A percentile compares a stretch with the other conserved stretches of the same genome.
Conservation (phyloP, 2,329 filamentous ascomycete genomes). For the Chrysosporium keratinophilum region DNA sequence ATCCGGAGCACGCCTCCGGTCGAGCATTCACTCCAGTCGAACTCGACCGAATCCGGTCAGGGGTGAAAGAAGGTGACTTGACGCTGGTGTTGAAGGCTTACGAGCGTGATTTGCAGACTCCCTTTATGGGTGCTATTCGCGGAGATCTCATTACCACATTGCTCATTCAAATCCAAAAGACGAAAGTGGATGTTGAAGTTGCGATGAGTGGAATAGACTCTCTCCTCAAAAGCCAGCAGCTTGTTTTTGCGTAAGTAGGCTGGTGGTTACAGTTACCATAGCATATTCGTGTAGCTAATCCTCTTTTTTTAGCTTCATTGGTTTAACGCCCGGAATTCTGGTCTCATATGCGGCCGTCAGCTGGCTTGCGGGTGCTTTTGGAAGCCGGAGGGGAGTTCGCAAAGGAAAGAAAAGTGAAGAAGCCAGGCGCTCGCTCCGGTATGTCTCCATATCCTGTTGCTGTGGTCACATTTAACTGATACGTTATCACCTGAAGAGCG, state of each 20-base stretch:
- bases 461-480: not conserved
- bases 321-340: conserved; percentile 83
- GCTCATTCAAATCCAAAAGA: conserved; percentile 95
- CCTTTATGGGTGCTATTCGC: conserved; percentile 68
- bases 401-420: conserved; percentile 56
- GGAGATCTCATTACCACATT: conserved; percentile 84
- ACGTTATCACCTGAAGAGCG: conserved; percentile 41
- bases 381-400: conserved; percentile 57
- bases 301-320: conserved; percentile 60
- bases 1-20: conserved; percentile 45
- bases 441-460: conserved; percentile 14
- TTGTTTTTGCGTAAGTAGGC: conserved; percentile 62
- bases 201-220: conserved; percentile 93
- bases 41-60: conserved; percentile 61
- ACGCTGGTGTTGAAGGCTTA: conserved; percentile 86
- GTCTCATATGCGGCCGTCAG: conserved; percentile 64
- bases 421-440: conserved; percentile 66
- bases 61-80: conserved; percentile 82
- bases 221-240: conserved; percentile 86
- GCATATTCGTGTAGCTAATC: conserved; percentile 6
- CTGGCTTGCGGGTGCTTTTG: conserved; percentile 61
- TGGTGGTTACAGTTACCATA: not conserved
- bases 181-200: conserved; percentile 94
- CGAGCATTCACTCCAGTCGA: conserved; percentile 55
- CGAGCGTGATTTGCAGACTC: conserved; percentile 73